Base-by-base conservation (phyloP, 169 alveolate genomes). In the Hepatocystis sp. region DNA sequence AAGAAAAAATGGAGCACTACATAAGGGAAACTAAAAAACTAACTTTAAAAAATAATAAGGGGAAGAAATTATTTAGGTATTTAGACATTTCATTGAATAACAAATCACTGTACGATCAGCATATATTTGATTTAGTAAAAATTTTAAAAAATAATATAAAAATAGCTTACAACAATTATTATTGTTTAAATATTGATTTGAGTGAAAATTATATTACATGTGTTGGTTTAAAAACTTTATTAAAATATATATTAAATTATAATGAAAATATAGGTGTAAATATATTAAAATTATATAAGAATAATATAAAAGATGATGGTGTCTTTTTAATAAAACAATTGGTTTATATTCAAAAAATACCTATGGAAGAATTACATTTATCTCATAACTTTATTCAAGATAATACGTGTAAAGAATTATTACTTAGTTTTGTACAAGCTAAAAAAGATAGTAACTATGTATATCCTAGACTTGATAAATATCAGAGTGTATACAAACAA, bases 231-330 rank as follows among this genome's bases (percentile, higher is more conserved):
- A 78, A 78, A 36, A 78, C 65, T 0, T 34, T 78, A 21, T 8
- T 78, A 17, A 60, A 78, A 46, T 78, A 34, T 61, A 51, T 78
- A 5, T 61, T 78, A 32, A 78, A 46, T 61, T 78, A 78, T 30
- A 44, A 17, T 36, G 89, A 78, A 7, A 61, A 60, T 21, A 47
- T 78, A 7, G 89, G 89, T 7, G 30, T 78, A 40, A 52, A 60
- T 34, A 63, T 78, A 13, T 61, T 78, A 39, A 78, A 78, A 64
- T 19, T 78, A 1, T 78, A 78, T 47, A 78, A 78, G 10, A 78
- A 78, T 60, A 78, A 61, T 32, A 78, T 78, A 46, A 78, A 63
- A 39, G 89, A 78, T 47, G 89, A 78, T 34, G 89, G 89, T 2
- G 89, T 40, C 21, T 60, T 66, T 13, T 47, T 78, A 39, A 78